Base-by-base conservation (phyloP, 139 green algal species). In the Zygnema cylindricum region DNA sequence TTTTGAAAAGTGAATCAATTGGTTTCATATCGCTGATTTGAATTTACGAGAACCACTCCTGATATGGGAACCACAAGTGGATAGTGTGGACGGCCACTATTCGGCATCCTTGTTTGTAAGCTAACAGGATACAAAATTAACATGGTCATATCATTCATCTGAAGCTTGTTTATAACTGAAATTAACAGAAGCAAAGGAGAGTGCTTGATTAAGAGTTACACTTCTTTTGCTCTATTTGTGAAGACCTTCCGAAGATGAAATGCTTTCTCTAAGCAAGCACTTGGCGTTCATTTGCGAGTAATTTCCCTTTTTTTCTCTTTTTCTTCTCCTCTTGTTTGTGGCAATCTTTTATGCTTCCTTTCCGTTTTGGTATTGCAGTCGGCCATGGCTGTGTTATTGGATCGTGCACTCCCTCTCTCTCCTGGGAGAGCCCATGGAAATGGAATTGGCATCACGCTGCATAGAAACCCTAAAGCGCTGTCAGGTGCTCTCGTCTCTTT, bases 361-460 rank as follows among this genome's bases (percentile, higher is more conserved):
- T 86, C 16, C 81, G 33, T 43, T 38, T 32, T 1, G 16, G 81
- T 69, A 3, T 78, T 94, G 95, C 2, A 96, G 94, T 76, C 92
- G 95, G 23, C 93, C 96, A 0, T 99, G 97, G 97, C 95, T 99
- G 16, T 92, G 91, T 42, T 99, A 96, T 90, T 99, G 96, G 96
- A 94, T 96, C 77, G 32, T 96, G 36, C 97, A 99, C 87, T 94
- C 93, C 3, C 92, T 99, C 3, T 93, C 95, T 0, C 88, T 99
- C 2, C 90, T 99, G 73, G 88, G 92, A 2, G 83, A 91, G 0
- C 84, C 91, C 0, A 85, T 94, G 1, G 88, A 81, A 1, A 1
- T 63, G 21, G 11, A 3, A 33, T 43, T 89, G 36, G 78, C 94
- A 41, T 75, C 55, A 23, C 87, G 95, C 36, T 90, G 98, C 25